Conservation (phyloP, 495 filamentous ascomycete species). For the Chaetomidium leptoderma region DNA sequence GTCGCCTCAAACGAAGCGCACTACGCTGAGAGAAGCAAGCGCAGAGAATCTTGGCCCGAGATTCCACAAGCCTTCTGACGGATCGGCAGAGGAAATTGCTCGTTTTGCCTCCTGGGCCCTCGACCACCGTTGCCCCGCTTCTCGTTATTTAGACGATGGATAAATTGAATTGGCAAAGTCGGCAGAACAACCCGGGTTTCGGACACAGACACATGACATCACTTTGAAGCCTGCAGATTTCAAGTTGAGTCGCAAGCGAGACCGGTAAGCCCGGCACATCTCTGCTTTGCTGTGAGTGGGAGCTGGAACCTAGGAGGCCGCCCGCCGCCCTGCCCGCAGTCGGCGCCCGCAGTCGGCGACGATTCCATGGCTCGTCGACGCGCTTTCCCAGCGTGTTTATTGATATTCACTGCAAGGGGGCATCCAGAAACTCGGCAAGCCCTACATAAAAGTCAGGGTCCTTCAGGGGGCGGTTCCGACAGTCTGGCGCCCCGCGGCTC, state of each 20-base stretch:
- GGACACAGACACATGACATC: conserved; percentile 17
- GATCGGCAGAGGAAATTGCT: conserved; percentile 6
- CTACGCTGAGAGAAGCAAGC: conserved; percentile 20
- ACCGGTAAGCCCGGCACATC: conserved; percentile 10
- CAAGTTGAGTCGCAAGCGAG: conserved; percentile 3
- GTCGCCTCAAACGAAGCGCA: neutral
- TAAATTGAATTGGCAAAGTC: conserved; percentile 11
- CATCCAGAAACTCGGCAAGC: neutral
- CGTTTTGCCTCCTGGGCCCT: neutral
- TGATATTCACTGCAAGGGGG: neutral
- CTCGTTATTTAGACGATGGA: neutral
- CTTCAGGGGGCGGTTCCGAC: conserved; percentile 14
- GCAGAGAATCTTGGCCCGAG: conserved; percentile 13
- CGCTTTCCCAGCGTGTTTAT: neutral
- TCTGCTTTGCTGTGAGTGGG: neutral
- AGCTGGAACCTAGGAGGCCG: neutral
- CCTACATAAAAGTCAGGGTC: neutral
- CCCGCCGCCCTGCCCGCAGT: neutral
- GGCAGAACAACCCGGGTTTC: conserved; percentile 15
- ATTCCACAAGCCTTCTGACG: conserved; percentile 18
- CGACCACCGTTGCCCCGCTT: neutral
- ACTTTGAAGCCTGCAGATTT: conserved; percentile 5
- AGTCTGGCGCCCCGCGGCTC: conserved; percentile 16
- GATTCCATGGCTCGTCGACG: neutral
- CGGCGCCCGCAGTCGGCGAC: neutral